Percentiles rank a stretch among this genome's conserved stretches.
phyloP scores from a whole-genome alignment of 805 yeast genomes.

The Yarrowia keelungensis region DNA sequence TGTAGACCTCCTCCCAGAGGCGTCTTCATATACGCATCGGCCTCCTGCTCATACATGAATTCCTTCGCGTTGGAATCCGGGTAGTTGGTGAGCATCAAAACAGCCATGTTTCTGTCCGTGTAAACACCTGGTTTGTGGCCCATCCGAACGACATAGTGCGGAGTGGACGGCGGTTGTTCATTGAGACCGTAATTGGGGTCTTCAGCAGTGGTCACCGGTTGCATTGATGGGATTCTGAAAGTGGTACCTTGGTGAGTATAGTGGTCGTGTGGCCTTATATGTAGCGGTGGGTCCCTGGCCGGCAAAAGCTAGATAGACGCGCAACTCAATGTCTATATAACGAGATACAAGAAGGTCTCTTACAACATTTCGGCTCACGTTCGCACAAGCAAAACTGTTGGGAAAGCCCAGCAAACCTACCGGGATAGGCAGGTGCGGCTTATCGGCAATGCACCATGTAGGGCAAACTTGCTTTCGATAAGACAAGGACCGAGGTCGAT shows the following conservation, averaged over 20 bases:
- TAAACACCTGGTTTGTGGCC: constrained; percentile 31
- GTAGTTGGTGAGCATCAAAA: constrained; percentile 29
- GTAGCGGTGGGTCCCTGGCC: constrained; percentile 9
- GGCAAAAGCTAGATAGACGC: constrained; percentile 14
- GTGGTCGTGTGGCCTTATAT: constrained; percentile 29
- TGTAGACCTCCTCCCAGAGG: constrained; percentile 20
- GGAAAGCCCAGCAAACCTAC: constrained; percentile 35
- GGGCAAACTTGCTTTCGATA: constrained; percentile 14
- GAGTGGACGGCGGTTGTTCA: constrained; percentile 13
- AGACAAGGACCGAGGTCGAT: neutral
- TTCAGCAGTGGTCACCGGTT: constrained; percentile 16
- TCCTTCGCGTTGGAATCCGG: constrained; percentile 33
- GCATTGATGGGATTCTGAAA: neutral
- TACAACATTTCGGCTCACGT: neutral
- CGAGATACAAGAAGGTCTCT: neutral
- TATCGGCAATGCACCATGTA: constrained; percentile 11
- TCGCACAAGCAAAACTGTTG: constrained; percentile 8
- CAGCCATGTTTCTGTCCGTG: constrained; percentile 23
- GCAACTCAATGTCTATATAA: constrained; percentile 24
- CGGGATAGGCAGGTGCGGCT: constrained; percentile 24
- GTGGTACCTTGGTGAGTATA: too few relatives aligned
- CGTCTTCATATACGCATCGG: constrained; percentile 25
- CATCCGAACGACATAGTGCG: constrained; percentile 19
- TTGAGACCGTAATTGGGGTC: constrained; percentile 5
- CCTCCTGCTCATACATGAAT: constrained; percentile 20